Percentiles rank a stretch among this genome's conserved stretches.
Evolutionary conservation across 2,329 filamentous ascomycete genomes (phyloP).

Genomic region (Stagonosporopsis vannaccii): DNA sequence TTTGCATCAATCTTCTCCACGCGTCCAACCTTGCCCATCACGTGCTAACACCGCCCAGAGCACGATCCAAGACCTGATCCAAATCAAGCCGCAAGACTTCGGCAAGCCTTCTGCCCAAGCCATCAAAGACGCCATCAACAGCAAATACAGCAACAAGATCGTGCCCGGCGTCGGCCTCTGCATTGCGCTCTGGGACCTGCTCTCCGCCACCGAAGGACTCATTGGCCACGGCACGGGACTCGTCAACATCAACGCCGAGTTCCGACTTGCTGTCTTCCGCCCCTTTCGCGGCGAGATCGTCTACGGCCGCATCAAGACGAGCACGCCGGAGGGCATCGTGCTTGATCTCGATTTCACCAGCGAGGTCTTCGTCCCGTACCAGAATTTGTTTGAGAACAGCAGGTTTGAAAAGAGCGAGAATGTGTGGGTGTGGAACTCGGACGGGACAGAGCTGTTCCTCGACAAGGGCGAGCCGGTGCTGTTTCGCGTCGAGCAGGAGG

Average conservation of each 20-base stretch:
- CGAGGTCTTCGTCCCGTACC: constrained; percentile 78
- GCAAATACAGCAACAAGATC: constrained; percentile 96
- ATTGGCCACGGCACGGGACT: constrained; percentile 92
- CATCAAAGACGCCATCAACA: constrained; percentile 95
- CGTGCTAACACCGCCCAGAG: constrained; percentile 64
- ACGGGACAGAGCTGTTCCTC: constrained; percentile 78
- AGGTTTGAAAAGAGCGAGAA: constrained; percentile 78
- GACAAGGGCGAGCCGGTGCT: constrained; percentile 90
- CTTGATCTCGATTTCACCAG: constrained; percentile 92
- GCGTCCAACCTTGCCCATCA: neutral
- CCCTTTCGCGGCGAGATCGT: constrained; percentile 96
- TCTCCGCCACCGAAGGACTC: constrained; percentile 88
- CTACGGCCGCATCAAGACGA: constrained; percentile 80
- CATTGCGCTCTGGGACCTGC: constrained; percentile 89
- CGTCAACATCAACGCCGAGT: constrained; percentile 97
- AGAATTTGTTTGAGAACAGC: constrained; percentile 50
- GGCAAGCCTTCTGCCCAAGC: constrained; percentile 80
- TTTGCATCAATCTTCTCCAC: neutral
- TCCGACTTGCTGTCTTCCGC: constrained; percentile 90
- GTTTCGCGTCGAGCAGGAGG: constrained; percentile 83
- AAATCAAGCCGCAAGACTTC: constrained; percentile 90
- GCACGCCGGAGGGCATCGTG: constrained; percentile 73
- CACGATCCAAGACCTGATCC: constrained; percentile 91
- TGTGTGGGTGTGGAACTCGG: constrained; percentile 84
- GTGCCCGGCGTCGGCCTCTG: constrained; percentile 95